Conservation (phyloP, 371 early-diverging fungal species). For the Mortierella sp. region DNA sequence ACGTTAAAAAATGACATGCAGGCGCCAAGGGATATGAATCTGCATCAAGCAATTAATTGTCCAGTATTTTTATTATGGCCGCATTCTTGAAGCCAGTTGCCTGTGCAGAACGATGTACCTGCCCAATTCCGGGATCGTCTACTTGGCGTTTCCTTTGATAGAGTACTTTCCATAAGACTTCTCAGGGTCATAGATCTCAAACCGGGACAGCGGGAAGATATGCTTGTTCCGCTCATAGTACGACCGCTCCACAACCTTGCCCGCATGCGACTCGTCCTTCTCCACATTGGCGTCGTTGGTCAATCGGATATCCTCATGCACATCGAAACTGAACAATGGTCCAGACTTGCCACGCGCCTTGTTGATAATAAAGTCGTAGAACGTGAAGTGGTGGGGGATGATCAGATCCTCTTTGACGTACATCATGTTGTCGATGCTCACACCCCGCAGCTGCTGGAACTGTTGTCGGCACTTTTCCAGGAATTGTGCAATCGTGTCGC, state of each 20-base stretch:
- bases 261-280: slow-evolving; percentile 95
- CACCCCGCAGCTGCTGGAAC: slow-evolving; percentile 83
- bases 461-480: slow-evolving; percentile 87
- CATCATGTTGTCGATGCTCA: slow-evolving; percentile 89
- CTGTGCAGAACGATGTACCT: no score
- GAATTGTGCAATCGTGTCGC: slow-evolving; percentile 90
- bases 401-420: slow-evolving; percentile 97
- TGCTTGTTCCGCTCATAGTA: slow-evolving; percentile 98
- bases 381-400: slow-evolving; percentile 95
- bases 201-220: slow-evolving; percentile 95
- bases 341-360: slow-evolving; percentile 97
- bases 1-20: no score
- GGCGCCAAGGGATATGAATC: no score
- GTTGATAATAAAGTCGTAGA: slow-evolving; percentile 97
- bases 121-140: no score
- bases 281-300: slow-evolving; percentile 89
- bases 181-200: slow-evolving; percentile 95
- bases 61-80: no score
- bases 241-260: slow-evolving; percentile 92
- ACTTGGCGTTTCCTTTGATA: slow-evolving; percentile 61
- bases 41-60: no score
- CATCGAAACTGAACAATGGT: slow-evolving; percentile 94
- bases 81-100: no score
- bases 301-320: slow-evolving; percentile 93
- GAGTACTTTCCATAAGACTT: slow-evolving; percentile 91